These are phyloP conservation scores for Mycena maculata DNA, from an alignment of 768 basidiomycete genomes.

Conservation along the genomic window DNA sequence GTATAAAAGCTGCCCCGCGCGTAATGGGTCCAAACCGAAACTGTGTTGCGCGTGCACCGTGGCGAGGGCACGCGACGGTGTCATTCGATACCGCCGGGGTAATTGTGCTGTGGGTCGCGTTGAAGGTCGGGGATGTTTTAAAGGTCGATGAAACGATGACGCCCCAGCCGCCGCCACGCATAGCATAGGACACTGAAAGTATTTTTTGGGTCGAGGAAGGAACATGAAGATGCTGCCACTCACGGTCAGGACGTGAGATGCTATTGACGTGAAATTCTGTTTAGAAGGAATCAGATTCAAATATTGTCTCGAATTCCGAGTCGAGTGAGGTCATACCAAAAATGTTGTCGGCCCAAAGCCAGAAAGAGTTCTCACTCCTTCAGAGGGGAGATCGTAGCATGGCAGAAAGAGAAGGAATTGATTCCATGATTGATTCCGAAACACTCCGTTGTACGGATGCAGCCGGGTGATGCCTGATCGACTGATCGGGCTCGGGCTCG, in stretches of 20 bases:
- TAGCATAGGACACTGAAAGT: slow-evolving; percentile 37
- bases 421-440: too few relatives aligned
- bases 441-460: too few relatives aligned
- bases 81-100: slow-evolving; percentile 31
- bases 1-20: slow-evolving; percentile 45
- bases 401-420: too few relatives aligned
- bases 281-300: neutral
- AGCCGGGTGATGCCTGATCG: too few relatives aligned
- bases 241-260: slow-evolving; percentile 39
- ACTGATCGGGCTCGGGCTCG: too few relatives aligned
- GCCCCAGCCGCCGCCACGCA: slow-evolving; percentile 49
- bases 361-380: too few relatives aligned
- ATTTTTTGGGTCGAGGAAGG: neutral
- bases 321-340: slow-evolving; percentile 29
- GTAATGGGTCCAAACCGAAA: slow-evolving; percentile 46
- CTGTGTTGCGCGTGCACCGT: slow-evolving; percentile 48
- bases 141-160: slow-evolving; percentile 51
- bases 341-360: slow-evolving; percentile 42
- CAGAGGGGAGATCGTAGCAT: too few relatives aligned
- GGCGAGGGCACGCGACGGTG: slow-evolving; percentile 38
- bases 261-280: slow-evolving; percentile 42
- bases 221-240: neutral
- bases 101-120: slow-evolving; percentile 38
- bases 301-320: neutral
- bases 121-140: slow-evolving; percentile 48